phyloP scores from a whole-genome alignment of 768 basidiomycete genomes.

The Hypsizygus marmoreus region DNA sequence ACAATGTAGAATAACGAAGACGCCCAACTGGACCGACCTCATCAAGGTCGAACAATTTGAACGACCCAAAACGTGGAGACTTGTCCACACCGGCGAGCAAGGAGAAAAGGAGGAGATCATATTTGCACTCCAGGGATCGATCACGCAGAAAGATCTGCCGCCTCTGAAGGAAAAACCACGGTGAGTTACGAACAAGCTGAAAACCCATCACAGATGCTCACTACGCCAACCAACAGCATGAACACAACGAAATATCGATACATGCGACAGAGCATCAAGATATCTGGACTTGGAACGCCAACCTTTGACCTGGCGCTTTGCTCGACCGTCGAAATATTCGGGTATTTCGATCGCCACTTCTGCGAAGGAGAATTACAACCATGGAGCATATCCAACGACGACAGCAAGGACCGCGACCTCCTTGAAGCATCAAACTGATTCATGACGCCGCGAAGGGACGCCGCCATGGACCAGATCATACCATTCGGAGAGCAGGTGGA shows the following conservation, averaged over 20 bases:
- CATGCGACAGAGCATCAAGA: slow-evolving; percentile 2
- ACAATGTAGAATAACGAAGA: not conserved
- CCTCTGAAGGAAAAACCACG: not conserved
- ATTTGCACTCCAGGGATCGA: not conserved
- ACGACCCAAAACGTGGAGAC: not conserved
- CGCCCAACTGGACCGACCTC: not conserved
- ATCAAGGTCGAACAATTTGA: slow-evolving; percentile 1
- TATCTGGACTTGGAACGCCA: slow-evolving; percentile 1
- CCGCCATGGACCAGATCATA: not conserved
- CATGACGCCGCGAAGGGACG: slow-evolving; percentile 9
- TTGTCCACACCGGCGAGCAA: not conserved
- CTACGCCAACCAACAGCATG: too few species aligned
- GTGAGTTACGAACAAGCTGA: too few species aligned
- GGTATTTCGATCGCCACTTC: slow-evolving; percentile 4
- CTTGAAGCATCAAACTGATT: slow-evolving; percentile 13
- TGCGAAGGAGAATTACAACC: slow-evolving; percentile 1
- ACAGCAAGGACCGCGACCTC: not conserved
- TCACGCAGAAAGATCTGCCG: not conserved
- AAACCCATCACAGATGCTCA: too few species aligned
- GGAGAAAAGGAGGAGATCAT: not conserved
- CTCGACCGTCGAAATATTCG: slow-evolving; percentile 3
- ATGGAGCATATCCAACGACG: not conserved
- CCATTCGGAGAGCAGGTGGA: slow-evolving; percentile 11
- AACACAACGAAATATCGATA: not conserved
- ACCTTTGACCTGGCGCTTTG: slow-evolving; percentile 4